A percentile compares a stretch with the other conserved stretches of the same genome.
Conservation (phyloP, 495 filamentous ascomycete genomes). For the Bathelium albidoporum region DNA sequence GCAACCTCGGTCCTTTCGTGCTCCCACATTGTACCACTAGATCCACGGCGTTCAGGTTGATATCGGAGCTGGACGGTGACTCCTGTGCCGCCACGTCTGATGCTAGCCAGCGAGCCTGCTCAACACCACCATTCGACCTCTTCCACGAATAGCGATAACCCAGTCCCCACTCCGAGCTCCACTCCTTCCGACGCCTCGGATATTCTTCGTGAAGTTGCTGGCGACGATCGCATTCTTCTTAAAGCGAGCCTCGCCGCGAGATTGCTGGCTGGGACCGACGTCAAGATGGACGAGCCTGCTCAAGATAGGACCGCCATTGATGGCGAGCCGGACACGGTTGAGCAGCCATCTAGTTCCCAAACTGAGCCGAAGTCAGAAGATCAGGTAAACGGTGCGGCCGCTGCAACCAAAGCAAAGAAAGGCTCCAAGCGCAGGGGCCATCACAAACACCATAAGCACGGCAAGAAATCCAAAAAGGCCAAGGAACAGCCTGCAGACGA, state of each 20-base stretch:
- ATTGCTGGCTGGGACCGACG: neutral
- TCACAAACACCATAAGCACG: slow-evolving; percentile 26
- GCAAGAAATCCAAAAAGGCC: slow-evolving; percentile 29
- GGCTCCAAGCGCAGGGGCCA: slow-evolving; percentile 27
- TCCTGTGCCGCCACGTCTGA: neutral
- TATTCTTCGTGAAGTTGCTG: neutral
- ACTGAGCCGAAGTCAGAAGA: neutral
- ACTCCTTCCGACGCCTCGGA: slow-evolving; percentile 13
- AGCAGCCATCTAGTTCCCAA: neutral
- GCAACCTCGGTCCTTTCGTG: neutral
- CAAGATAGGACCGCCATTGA: slow-evolving; percentile 8
- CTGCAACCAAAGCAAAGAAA: slow-evolving; percentile 6
- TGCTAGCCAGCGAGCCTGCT: neutral
- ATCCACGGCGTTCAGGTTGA: neutral
- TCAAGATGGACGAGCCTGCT: slow-evolving; percentile 10
- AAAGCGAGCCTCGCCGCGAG: neutral
- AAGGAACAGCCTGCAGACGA: slow-evolving; percentile 12
- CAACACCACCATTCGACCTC: neutral
- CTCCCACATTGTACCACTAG: neutral
- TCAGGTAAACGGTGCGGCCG: slow-evolving; percentile 8
- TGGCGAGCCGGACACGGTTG: neutral
- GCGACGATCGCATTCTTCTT: neutral
- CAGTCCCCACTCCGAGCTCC: slow-evolving; percentile 13
- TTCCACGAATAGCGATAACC: slow-evolving; percentile 3
- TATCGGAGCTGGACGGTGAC: neutral